These are phyloP conservation scores for Pseudomicrostroma phylloplanum DNA, from an alignment of 1,284 basidiomycete species.

Conservation along the genomic window DNA sequence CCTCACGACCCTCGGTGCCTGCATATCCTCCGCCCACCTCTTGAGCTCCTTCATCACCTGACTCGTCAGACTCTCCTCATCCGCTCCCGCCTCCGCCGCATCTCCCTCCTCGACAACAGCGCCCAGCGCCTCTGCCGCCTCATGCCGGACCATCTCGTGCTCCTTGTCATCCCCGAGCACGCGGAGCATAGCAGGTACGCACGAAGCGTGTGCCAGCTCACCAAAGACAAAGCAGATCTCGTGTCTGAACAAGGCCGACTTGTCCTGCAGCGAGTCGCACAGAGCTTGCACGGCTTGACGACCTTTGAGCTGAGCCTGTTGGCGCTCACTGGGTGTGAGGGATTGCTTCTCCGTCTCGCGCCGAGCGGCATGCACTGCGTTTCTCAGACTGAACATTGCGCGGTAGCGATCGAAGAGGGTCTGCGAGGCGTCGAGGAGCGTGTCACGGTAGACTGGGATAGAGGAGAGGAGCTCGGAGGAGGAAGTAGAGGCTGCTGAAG, in stretches of 20 bases:
- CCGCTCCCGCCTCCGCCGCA: slow-evolving; percentile 32
- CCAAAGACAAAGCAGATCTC: slow-evolving; percentile 98
- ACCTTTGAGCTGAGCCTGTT: slow-evolving; percentile 21
- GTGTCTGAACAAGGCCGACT: slow-evolving; percentile 87
- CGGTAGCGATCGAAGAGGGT: slow-evolving; percentile 90
- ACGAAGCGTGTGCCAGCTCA: slow-evolving; percentile 81
- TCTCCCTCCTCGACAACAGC: slow-evolving; percentile 70
- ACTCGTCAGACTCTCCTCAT: slow-evolving; percentile 48
- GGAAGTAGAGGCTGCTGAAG: slow-evolving; percentile 53
- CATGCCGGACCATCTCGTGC: slow-evolving; percentile 96
- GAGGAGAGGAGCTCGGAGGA: slow-evolving; percentile 8
- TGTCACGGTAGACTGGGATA: slow-evolving; percentile 61
- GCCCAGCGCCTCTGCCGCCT: slow-evolving; percentile 95
- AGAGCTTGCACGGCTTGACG: slow-evolving; percentile 75
- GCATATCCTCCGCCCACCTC: slow-evolving; percentile 72
- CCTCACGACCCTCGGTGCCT: slow-evolving; percentile 80
- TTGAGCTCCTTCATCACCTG: slow-evolving; percentile 72
- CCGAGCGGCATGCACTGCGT: slow-evolving; percentile 35
- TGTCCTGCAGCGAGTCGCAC: slow-evolving; percentile 76
- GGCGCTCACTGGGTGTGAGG: slow-evolving; percentile 4
- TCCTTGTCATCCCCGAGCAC: slow-evolving; percentile 70
- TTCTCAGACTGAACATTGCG: slow-evolving; percentile 91
- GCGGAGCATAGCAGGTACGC: slow-evolving; percentile 74
- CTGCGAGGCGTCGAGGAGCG: slow-evolving; percentile 64
- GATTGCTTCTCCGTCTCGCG: slow-evolving; percentile 7